Evolutionary conservation across 2,329 filamentous ascomycete genomes (phyloP), one percentile per base, ranked within the genome.

Genomic region (Colletotrichum scovillei): DNA sequence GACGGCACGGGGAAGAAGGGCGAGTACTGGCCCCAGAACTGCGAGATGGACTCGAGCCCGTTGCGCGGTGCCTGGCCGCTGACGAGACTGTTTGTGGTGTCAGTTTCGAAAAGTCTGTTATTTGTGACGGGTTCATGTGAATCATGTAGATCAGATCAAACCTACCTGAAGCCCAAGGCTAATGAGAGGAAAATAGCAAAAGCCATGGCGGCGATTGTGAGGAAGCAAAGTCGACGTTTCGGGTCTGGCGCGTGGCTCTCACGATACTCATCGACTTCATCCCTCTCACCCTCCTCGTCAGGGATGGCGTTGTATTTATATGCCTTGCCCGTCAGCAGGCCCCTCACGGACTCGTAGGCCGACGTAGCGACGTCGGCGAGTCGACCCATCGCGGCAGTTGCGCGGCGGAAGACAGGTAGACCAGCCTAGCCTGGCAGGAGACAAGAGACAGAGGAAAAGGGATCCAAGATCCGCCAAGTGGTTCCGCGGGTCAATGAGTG

Each of bases 21-120:
- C 22, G 94, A 93, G 81, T 98, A 98, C 81, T 96, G 95, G 69
- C 95, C 95, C 94, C 95, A 97, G 68, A 86, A 88, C 76, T 91
- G 92, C 1, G 91, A 90, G 57, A 92, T 87, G 38, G 69, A 46
- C 11, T 67, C 65, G 24, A 53, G 12, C 2, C 30, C 32, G 52
- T 58, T 49, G 6, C 42, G 56, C 28, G 69, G 68, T 59, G 52
- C 55, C 72, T 74, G 68, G 58, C 72, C 73, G 58, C 69, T 75
- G 60, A 70, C 70, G 12, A 73, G 62, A n/a, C 70, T 72, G 64
- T 49, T 53, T 8, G 22, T 5, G 4, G 2, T 46, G 55, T 74
- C 58, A 70, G 74, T 30, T n/a, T 53, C 9, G 19, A 11, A 1
- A 49, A n/a, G 24, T 30, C 7, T 35, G 22, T 49, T 4, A 16